A percentile compares a stretch with the other conserved stretches of the same genome.
phyloP scores from a whole-genome alignment of 345 rosid species.

The Syzygium aromaticum region DNA sequence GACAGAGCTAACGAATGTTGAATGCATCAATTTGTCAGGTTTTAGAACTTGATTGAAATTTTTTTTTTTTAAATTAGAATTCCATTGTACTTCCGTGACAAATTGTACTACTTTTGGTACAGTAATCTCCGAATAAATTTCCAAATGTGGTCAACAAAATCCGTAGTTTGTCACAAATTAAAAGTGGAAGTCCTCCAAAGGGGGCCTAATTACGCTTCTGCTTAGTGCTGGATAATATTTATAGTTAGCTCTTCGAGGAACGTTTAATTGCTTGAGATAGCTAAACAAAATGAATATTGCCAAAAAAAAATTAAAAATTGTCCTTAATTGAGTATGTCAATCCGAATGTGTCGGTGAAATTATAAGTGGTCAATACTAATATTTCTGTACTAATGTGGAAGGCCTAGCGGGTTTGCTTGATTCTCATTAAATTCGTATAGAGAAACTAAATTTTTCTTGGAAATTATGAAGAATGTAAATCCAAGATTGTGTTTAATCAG shows the following conservation, averaged over 20 bases:
- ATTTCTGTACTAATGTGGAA: too few species aligned
- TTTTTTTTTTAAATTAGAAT: accelerated
- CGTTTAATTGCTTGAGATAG: too few species aligned
- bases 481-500: too few species aligned
- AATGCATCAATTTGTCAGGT: accelerated
- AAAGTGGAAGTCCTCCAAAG: accelerated
- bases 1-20: neutral
- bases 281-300: too few species aligned
- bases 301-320: too few species aligned
- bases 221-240: accelerated
- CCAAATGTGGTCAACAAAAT: neutral
- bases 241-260: neutral
- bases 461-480: neutral
- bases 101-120: neutral
- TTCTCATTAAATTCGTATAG: too few species aligned
- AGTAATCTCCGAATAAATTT: accelerated
- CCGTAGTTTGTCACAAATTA: neutral
- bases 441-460: neutral
- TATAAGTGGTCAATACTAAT: too few species aligned
- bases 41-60: neutral
- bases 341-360: too few species aligned
- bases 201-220: neutral
- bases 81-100: accelerated
- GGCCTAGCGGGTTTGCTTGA: too few species aligned
- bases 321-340: too few species aligned